These are phyloP conservation scores for Fusarium sp. DNA, from an alignment of 2,329 filamentous ascomycete genomes.

Conservation along the genomic window DNA sequence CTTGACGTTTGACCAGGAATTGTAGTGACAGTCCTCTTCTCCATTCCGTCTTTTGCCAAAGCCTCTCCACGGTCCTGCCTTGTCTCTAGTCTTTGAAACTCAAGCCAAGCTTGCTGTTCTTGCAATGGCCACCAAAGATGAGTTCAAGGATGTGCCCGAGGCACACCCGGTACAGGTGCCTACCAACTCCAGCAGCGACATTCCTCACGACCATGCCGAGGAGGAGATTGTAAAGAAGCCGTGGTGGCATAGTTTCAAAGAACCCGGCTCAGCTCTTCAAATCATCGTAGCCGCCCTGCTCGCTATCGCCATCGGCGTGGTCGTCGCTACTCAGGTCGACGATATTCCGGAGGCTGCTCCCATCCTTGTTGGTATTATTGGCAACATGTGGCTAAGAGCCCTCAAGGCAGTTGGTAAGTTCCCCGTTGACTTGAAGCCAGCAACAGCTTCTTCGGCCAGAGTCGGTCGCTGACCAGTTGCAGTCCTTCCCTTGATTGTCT, in stretches of 20 bases:
- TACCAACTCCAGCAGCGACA: conserved; percentile 29
- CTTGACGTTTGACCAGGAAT: neutral
- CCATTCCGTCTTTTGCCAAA: conserved; percentile 3
- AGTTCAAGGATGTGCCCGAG: conserved; percentile 30
- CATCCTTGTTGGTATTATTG: conserved; percentile 59
- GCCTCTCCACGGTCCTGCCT: neutral
- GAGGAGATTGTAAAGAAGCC: conserved; percentile 43
- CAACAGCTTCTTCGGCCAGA: neutral
- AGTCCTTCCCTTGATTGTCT: conserved; percentile 64
- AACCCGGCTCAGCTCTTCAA: conserved; percentile 59
- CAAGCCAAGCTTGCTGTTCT: conserved; percentile 19
- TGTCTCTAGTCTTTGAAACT: conserved; percentile 5
- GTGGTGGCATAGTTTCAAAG: conserved; percentile 52
- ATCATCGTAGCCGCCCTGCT: conserved; percentile 60
- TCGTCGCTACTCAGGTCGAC: conserved; percentile 55
- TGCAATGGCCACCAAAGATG: conserved; percentile 32
- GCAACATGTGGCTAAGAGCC: conserved; percentile 60
- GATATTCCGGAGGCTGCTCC: conserved; percentile 55
- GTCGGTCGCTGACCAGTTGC: neutral
- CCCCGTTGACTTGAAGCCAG: neutral
- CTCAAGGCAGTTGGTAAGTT: conserved; percentile 59
- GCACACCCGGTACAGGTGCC: conserved; percentile 31
- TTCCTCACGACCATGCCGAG: conserved; percentile 16
- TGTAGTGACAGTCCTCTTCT: neutral
- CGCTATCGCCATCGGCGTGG: conserved; percentile 61